Evolutionary conservation across 2,329 filamentous ascomycete species (phyloP).

Genomic region (Colletotrichum spinosum): DNA sequence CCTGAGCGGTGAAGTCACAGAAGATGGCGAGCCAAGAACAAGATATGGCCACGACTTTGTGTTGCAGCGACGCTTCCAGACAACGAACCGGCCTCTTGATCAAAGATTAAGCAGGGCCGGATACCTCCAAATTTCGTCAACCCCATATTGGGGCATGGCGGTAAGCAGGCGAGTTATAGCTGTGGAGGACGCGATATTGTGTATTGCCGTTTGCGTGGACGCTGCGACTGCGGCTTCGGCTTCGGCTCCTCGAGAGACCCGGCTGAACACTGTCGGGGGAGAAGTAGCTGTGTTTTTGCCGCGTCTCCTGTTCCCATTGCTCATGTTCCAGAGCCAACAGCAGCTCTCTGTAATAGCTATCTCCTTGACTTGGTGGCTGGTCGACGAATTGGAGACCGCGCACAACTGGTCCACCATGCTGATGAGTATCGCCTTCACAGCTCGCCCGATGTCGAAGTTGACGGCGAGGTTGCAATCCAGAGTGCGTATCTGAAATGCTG

Average conservation of each 20-base stretch:
- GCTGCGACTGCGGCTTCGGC: constrained; percentile 25
- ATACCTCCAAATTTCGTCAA: constrained; percentile 41
- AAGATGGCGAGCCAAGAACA: too few species aligned
- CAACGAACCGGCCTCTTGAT: constrained; percentile 25
- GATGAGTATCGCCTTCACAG: constrained; percentile 43
- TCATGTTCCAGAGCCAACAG: constrained; percentile 36
- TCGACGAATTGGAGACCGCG: constrained; percentile 29
- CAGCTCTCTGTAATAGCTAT: constrained; percentile 35
- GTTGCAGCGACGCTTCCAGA: not conserved
- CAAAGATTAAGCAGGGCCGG: not conserved
- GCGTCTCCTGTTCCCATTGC: constrained; percentile 36
- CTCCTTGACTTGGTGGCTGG: constrained; percentile 22
- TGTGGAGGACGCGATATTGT: constrained; percentile 67
- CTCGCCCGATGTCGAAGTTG: constrained; percentile 49
- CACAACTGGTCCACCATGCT: constrained; percentile 37
- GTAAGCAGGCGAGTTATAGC: constrained; percentile 70
- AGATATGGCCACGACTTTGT: too few species aligned
- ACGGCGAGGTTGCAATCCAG: constrained; percentile 26
- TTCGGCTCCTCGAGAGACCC: constrained; percentile 39
- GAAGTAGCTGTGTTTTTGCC: constrained; percentile 45
- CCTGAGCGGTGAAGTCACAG: too few species aligned
- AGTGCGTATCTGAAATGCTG: too few species aligned
- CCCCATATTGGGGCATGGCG: constrained; percentile 67
- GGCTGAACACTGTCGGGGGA: constrained; percentile 46
- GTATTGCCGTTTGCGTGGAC: constrained; percentile 40